Conservation (phyloP, 495 filamentous ascomycete genomes). For the Tuber microsphaerosporum region DNA sequence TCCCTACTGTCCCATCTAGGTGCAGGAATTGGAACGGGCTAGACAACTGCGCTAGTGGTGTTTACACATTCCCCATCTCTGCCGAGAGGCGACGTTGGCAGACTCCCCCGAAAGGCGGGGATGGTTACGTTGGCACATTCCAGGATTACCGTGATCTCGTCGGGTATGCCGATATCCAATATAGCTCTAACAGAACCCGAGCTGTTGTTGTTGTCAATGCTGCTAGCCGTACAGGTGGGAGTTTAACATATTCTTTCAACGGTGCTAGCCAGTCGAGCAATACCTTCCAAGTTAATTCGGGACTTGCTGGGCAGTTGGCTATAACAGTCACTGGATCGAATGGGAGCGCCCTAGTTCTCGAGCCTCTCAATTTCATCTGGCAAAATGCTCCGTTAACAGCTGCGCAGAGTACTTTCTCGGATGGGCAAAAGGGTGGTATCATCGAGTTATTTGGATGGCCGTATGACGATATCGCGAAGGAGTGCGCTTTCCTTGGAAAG, state of each 20-base stretch:
- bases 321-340: constrained; percentile 33
- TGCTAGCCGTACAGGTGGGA: constrained; percentile 38
- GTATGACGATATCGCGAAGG: constrained; percentile 40
- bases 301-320: constrained; percentile 19
- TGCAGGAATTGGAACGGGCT: constrained; percentile 40
- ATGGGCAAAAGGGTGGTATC: constrained; percentile 42
- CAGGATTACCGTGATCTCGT: constrained; percentile 38
- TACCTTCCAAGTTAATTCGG: constrained; percentile 30
- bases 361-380: constrained; percentile 42
- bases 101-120: constrained; percentile 37
- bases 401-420: constrained; percentile 35
- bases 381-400: constrained; percentile 33
- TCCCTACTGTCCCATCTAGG: constrained; percentile 32
- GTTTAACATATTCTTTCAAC: constrained; percentile 37
- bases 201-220: constrained; percentile 42
- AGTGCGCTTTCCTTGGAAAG: constrained; percentile 40
- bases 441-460: constrained; percentile 43
- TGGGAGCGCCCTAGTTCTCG: constrained; percentile 36
- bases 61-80: constrained; percentile 30
- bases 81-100: constrained; percentile 42
- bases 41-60: constrained; percentile 28
- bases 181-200: constrained; percentile 34
- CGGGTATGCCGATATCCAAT: constrained; percentile 43
- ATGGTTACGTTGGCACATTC: constrained; percentile 30
- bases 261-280: constrained; percentile 30